Percentiles rank a stretch among this genome's conserved stretches.
Evolutionary conservation across 1,139 yeast genomes (phyloP).

Genomic region (Saccharomycopsis phalli): DNA sequence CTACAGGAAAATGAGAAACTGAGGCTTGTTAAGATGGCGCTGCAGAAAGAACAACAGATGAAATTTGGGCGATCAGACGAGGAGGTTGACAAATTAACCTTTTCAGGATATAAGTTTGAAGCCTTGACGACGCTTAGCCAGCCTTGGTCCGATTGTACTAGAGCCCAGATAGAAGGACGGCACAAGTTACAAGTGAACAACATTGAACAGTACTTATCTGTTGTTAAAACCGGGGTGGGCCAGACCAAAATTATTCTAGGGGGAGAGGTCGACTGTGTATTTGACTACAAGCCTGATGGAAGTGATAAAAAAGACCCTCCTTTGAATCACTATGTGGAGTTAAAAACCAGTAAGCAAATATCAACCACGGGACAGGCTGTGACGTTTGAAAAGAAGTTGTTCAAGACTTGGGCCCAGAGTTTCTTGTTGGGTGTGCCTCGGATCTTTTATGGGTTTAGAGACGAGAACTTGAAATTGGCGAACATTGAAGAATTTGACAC

Average conservation of each 20-base stretch:
- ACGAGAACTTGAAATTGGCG: constrained; percentile 52
- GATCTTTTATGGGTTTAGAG: constrained; percentile 80
- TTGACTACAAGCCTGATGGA: constrained; percentile 61
- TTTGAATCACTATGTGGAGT: constrained; percentile 71
- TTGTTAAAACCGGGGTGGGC: constrained; percentile 81
- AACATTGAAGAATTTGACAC: constrained; percentile 70
- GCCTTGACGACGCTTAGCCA: constrained; percentile 61
- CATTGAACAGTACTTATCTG: constrained; percentile 68
- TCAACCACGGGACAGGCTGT: constrained; percentile 43
- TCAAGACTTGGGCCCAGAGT: constrained; percentile 88
- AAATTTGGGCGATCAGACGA: constrained; percentile 25
- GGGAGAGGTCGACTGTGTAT: constrained; percentile 87
- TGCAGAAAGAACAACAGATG: constrained; percentile 16
- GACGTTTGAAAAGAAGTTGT: constrained; percentile 63
- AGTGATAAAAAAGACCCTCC: constrained; percentile 31
- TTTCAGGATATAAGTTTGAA: constrained; percentile 82
- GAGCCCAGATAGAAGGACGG: constrained; percentile 61
- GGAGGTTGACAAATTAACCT: constrained; percentile 43
- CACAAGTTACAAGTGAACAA: constrained; percentile 50
- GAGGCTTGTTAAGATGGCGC: constrained; percentile 19
- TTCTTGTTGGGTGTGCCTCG: constrained; percentile 76
- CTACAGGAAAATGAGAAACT: constrained; percentile 37
- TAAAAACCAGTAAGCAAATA: constrained; percentile 62
- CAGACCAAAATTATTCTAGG: constrained; percentile 59
- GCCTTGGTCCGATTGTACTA: constrained; percentile 64